A percentile compares a stretch with the other conserved stretches of the same genome.
phyloP scores from a whole-genome alignment of 2,329 filamentous ascomycete genomes.

The Cordyceps cateniannulata region DNA sequence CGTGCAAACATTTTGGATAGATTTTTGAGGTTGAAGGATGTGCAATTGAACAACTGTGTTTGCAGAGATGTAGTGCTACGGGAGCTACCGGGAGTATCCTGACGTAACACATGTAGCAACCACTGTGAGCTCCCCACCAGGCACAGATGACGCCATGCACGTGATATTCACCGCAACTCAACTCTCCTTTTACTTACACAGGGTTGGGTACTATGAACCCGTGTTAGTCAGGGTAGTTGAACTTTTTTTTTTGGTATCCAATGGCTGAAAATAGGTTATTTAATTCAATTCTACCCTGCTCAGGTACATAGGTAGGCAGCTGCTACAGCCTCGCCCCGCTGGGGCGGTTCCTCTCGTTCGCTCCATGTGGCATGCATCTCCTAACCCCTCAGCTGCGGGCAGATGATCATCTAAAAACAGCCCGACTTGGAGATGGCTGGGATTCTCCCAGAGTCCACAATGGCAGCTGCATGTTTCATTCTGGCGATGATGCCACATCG shows the following conservation, averaged over 20 bases:
- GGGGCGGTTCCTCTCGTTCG: neutral
- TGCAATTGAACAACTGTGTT: constrained; percentile 17
- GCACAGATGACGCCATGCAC: constrained; percentile 8
- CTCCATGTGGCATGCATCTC: neutral
- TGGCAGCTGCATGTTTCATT: neutral
- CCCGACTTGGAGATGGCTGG: neutral
- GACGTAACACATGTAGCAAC: constrained; percentile 5
- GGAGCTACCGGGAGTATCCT: constrained; percentile 8
- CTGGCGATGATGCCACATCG: neutral
- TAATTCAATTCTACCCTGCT: neutral
- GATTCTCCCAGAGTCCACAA: neutral
- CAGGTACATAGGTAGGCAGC: neutral
- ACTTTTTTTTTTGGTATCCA: neutral
- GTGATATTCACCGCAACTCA: neutral
- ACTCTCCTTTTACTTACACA: neutral
- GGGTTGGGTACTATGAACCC: neutral
- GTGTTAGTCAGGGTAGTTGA: neutral
- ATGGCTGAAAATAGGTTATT: neutral
- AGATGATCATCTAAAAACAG: neutral
- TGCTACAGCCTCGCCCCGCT: neutral
- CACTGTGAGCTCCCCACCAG: constrained; percentile 8
- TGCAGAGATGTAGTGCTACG: neutral
- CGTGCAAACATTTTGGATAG: constrained; percentile 57
- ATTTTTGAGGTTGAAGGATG: neutral
- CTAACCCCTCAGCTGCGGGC: neutral